A percentile compares a stretch with the other conserved stretches of the same genome.
Conservation (phyloP, 805 yeast species). For the Metschnikowia gruessii region DNA sequence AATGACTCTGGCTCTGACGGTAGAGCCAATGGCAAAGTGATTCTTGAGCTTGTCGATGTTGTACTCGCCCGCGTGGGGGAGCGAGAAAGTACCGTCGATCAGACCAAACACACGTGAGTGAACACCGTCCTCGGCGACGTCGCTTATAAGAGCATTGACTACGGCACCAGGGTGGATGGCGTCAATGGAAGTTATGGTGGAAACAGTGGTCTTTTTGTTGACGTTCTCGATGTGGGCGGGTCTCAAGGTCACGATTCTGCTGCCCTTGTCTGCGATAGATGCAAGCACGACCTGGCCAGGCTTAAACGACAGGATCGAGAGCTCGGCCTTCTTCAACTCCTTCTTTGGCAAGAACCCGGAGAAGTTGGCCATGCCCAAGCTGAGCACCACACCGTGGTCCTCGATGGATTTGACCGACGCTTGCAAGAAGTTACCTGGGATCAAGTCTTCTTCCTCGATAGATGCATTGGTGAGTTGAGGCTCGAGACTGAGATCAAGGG, state of each 20-base stretch:
- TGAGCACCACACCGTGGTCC: slow-evolving; percentile 86
- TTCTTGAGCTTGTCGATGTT: slow-evolving; percentile 51
- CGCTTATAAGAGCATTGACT: slow-evolving; percentile 69
- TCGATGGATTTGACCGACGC: slow-evolving; percentile 76
- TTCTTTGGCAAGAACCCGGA: slow-evolving; percentile 76
- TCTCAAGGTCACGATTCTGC: slow-evolving; percentile 59
- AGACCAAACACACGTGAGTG: slow-evolving; percentile 72
- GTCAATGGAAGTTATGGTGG: slow-evolving; percentile 66
- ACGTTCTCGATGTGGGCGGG: slow-evolving; percentile 43
- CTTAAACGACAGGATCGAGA: slow-evolving; percentile 34
- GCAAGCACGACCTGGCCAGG: slow-evolving; percentile 73
- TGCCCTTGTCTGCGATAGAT: slow-evolving; percentile 41
- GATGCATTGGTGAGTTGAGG: slow-evolving; percentile 66
- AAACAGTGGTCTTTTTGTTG: slow-evolving; percentile 44
- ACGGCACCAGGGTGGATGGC: slow-evolving; percentile 82
- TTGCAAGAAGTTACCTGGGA: slow-evolving; percentile 64
- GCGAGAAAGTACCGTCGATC: slow-evolving; percentile 65
- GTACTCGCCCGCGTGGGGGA: slow-evolving; percentile 59
- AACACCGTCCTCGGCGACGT: slow-evolving; percentile 59
- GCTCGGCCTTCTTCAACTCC: slow-evolving; percentile 46
- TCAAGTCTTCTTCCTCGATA: slow-evolving; percentile 63
- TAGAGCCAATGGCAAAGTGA: slow-evolving; percentile 65
- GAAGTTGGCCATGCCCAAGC: slow-evolving; percentile 56
- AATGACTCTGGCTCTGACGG: slow-evolving; percentile 64
- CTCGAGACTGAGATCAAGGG: slow-evolving; percentile 68